Base-by-base conservation (phyloP, 169 alveolate species). In the Cyclospora cayetanensis region DNA sequence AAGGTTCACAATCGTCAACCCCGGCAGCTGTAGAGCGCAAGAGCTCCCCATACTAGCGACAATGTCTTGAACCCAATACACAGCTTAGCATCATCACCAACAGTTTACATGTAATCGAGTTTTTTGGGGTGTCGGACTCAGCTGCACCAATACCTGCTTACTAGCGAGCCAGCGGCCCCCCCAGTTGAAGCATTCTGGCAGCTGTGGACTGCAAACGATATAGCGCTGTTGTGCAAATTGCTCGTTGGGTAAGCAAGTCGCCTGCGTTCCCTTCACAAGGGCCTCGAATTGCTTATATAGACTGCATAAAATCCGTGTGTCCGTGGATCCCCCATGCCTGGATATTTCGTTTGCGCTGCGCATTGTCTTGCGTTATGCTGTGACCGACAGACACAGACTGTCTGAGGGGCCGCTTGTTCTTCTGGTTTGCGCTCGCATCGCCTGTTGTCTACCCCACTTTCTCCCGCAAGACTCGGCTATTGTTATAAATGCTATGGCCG, bases 171-270 rank as follows among this genome's bases (percentile, higher is more conserved):
- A 2, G 87, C 41, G 7, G 87, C 87, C 34, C 70, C 87, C 41
- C 87, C 87, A 27, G 87, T 76, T 18, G 87, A 76, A 1, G 60
- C 87, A 34, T 42, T 76, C 27, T 76, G 87, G 87, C 39, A 18
- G 65, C 27, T 76, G 31, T 76, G 87, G 87, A 76, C 87, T n/a
- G 87, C 87, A 1, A 76, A 76, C 42, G 87, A 76, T 68, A 18
- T 76, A 43, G 87, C 87, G 31, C 87, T 76, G 50, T 35, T 76
- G 68, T 76, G 66, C 87, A 76, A 76, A 43, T 4, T 46, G 35
- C 39, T 76, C 11, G 66, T 53, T 25, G 66, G 46, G 87, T 76
- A 9, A 1, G 87, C 60, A 11, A 76, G 35, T 39, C n/a, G n/a
- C n/a, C n/a, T n/a, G n/a, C n/a, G n/a, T n/a, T n/a, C n/a, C n/a